Base-by-base conservation (phyloP, 768 basidiomycete genomes). In the Suillus cothurnatus region DNA sequence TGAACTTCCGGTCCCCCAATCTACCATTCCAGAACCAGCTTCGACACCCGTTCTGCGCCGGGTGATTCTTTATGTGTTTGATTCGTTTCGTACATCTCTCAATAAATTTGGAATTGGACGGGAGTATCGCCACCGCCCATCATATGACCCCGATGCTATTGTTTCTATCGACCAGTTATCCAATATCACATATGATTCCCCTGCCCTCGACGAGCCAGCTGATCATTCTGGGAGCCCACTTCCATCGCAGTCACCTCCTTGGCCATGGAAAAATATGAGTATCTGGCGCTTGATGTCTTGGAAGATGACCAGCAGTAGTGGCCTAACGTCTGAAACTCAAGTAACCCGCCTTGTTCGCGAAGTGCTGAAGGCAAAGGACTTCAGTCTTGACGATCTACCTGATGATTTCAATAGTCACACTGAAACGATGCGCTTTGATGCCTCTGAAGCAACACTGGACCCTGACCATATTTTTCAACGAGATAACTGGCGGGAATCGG, bases 21-120 rank as follows among this genome's bases (percentile, higher is more conserved):
- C 61, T n/a, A 26, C 60, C n/a, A 41, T 58, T 45, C 32, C 23
- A 31, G 47, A n/a, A 14, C 57, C 39, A 34, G 5, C 26, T 50
- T n/a, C 67, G 45, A n/a, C 34, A 32, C 38, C 38, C 38, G 15
- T 38, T 38, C 38, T 64, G 32, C 60, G 26, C n/a, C 36, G 41
- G 14, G 60, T 70, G 8, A 58, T 70, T 39, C 63, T 69, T 7
- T 61, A 68, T 63, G 65, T 72, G 0, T 69, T 56, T 2, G 68
- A 72, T 55, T 59, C 63, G 2, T 47, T 71, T 50, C 66, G 53
- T 2, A 69, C 70, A n/a, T 32, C 36, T 9, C 45, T 66, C 4
- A 71, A 72, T 59, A 41, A 28, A 47, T 72, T 72, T 64, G 65
- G 70, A 1, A 57, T 71, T 8, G 45, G 62, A 7, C 39, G 65